Evolutionary conservation across 768 basidiomycete genomes (phyloP), one percentile per base, ranked within the genome.

Genomic region (Clitopilus hobsonii): DNA sequence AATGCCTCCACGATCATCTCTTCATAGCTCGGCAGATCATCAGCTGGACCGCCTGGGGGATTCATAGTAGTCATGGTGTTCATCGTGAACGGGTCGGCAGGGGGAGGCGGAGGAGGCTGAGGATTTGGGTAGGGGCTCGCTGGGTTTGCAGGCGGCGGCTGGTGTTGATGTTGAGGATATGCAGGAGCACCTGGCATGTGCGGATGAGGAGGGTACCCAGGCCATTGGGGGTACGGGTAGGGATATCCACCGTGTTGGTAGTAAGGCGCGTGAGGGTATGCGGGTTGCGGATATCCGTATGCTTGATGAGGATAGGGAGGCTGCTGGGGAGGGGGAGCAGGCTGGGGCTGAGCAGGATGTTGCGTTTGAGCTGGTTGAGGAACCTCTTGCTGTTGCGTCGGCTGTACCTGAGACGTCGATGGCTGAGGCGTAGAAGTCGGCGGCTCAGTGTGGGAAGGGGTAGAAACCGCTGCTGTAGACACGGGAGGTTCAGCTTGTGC

Each of bases 1-100:
- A 94, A 71, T 0, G 90, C 91, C 64, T 89, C 88, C 10, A 87
- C 88, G 16, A 94, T 89, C 92, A 94, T 94, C 58, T 94, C 91
- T 64, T 94, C 91, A 55, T 94, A 94, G 59, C 87, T 89, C 6
- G 91, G 91, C 49, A 94, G 75, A 61, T 91, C 81, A 26, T 81
- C 80, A 1, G 49, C 49, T 2, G 49, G 49, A 20, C 16, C 41
- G 4, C 14, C 41, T 5, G 41, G 3, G 5, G n/a, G 41, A 18
- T 45, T 51, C 2, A 51, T 24, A 6, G 49, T 10, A 45, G 41
- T 18, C 4, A 45, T 4, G 11, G n/a, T 45, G 18, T 45, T 45
- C 16, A 45, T 45, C 10, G 10, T 45, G n/a, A 16, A 45, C 10
- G 41, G n/a, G 57, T 60, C 10, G 58, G 52, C 52, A 51, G 49